Conservation (phyloP, 139 green algal species). For the Nannochloris sp. region DNA sequence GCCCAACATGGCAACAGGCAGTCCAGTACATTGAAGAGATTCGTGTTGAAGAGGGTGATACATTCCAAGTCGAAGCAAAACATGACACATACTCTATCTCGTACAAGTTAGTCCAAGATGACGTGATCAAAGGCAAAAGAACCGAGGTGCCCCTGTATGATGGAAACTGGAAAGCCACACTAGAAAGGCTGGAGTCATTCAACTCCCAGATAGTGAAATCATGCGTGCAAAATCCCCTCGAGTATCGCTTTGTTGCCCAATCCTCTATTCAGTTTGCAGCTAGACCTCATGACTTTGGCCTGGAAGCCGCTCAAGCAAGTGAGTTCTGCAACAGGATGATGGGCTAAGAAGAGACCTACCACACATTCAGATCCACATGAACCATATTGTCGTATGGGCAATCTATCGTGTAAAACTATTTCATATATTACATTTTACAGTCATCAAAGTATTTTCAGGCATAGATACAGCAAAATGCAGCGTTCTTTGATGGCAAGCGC, state of each 20-base stretch:
- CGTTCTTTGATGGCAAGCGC: background rate
- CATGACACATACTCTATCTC: conserved; percentile 60
- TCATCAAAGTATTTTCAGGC: no score
- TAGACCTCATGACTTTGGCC: conserved; percentile 43
- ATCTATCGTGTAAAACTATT: no score
- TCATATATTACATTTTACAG: no score
- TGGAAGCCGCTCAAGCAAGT: conserved; percentile 35
- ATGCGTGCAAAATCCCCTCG: conserved; percentile 49
- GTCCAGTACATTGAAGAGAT: conserved; percentile 61
- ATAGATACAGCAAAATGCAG: conserved; percentile 1
- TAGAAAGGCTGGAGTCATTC: conserved; percentile 18
- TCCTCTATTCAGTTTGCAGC: conserved; percentile 41
- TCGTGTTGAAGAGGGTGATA: conserved; percentile 22
- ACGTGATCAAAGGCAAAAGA: background rate
- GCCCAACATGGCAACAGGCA: conserved; percentile 54
- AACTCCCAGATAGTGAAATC: conserved; percentile 40
- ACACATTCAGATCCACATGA: no score
- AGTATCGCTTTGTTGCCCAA: conserved; percentile 38
- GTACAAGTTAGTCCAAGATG: conserved; percentile 15
- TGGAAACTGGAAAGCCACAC: conserved; percentile 23
- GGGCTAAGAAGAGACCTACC: conserved; percentile 15
- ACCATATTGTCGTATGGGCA: no score
- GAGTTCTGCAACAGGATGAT: conserved; percentile 46
- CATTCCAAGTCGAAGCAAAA: conserved; percentile 25
- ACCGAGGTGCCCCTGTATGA: conserved; percentile 21